phyloP scores from a whole-genome alignment of 176 grass and related monocot genomes.

The Hyparrhenia diplandra region DNA sequence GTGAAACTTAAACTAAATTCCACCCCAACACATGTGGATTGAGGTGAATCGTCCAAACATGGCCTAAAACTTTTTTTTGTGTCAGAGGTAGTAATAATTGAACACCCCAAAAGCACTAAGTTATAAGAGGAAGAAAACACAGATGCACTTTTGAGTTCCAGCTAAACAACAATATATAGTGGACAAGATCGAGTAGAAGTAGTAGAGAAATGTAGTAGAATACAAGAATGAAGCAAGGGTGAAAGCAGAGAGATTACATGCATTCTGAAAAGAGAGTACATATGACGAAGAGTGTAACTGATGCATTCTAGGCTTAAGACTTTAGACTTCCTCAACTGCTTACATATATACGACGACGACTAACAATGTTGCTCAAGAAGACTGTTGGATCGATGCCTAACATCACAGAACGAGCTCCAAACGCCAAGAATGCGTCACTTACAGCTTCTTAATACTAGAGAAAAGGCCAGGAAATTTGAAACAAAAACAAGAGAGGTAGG shows the following conservation, averaged over 20 bases:
- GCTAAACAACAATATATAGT: neutral
- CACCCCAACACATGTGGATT: no score
- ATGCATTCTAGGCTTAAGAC: slow-evolving; percentile 57
- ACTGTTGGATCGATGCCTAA: slow-evolving; percentile 16
- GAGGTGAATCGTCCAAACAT: no score
- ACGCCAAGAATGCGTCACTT: slow-evolving; percentile 65
- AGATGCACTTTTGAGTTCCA: slow-evolving; percentile 1
- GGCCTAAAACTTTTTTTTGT: no score
- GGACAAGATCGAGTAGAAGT: neutral
- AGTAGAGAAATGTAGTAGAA: neutral
- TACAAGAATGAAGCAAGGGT: neutral
- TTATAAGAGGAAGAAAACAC: neutral
- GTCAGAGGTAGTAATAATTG: neutral
- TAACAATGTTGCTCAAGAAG: slow-evolving; percentile 8
- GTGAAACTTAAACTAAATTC: no score
- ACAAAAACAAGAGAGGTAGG: neutral
- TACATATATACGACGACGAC: neutral
- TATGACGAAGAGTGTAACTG: slow-evolving; percentile 50
- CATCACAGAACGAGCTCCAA: slow-evolving; percentile 20
- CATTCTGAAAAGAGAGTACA: no score
- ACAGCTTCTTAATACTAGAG: slow-evolving; percentile 41
- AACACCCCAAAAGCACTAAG: neutral
- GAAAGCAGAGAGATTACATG: slow-evolving; percentile 20
- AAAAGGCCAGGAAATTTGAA: neutral
- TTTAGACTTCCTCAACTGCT: neutral